Evolutionary conservation across 2,329 filamentous ascomycete genomes (phyloP), one percentile per base, ranked within the genome.

Genomic region (Boeremia exigua): DNA sequence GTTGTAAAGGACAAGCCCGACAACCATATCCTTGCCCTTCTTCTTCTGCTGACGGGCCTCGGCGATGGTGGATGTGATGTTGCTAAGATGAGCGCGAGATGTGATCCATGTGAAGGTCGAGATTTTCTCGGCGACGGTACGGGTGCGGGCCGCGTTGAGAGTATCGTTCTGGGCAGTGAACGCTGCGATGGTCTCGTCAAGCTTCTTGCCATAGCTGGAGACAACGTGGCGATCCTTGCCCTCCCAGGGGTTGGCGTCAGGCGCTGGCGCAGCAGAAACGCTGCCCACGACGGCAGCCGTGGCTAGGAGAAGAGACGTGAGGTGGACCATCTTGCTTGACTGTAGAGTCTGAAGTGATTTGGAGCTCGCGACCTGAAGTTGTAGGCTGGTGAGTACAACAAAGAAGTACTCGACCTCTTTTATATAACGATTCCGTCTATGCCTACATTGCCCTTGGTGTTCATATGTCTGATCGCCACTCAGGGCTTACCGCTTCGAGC

Each of bases 1-100:
- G 32, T 85, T 83, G 81, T 97, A 98, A 83, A 98, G 96, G 56
- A 94, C 92, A 48, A 71, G 66, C 8, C 68, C 68, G 3, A 68
- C 65, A 17, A 68, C 65, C 49, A 67, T 63, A 17, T 53, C 62
- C 51, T 59, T 63, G 33, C 50, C 39, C 2, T 58, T 48, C 34
- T 62, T 65, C 33, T 48, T 58, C 27, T 69, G 67, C 14, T 48
- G 25, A 32, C 67, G 67, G 14, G 67, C 67, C 43, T 68, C 60
- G 14, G 61, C 50, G 38, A 69, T 67, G 36, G 66, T 60, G 19
- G 54, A 53, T 2, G 56, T 52, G 36, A 69, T 69, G 43, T 56
- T 58, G 27, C 49, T 54, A 3, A 69, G 58, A 4, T 59, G 55
- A 17, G 59, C 62, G 4, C 67, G 64, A 11, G 63, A 60, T 5